These are phyloP conservation scores for Cercophora samala DNA, from an alignment of 495 filamentous ascomycete genomes.

Conservation along the genomic window DNA sequence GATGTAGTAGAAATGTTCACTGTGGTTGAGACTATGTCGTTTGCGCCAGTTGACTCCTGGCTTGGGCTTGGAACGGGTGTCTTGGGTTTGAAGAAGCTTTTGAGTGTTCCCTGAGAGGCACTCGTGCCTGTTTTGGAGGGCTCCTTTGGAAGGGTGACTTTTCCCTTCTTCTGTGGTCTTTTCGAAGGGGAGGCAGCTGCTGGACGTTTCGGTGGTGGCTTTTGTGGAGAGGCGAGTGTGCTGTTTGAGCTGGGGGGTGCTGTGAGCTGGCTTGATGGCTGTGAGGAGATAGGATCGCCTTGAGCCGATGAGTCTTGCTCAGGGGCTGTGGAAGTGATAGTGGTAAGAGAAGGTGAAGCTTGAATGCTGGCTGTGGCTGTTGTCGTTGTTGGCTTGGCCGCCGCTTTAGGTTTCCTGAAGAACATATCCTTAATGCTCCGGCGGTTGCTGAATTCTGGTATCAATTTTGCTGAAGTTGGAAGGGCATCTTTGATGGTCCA, in stretches of 20 bases:
- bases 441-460: conserved; percentile 83
- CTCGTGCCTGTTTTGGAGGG: conserved; percentile 34
- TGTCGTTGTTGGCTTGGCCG: conserved; percentile 17
- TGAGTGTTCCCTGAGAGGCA: conserved; percentile 70
- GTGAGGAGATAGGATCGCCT: not conserved
- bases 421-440: conserved; percentile 95
- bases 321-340: not conserved
- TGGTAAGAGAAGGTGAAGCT: not conserved
- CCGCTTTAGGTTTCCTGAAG: conserved; percentile 46
- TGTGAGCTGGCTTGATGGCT: not conserved
- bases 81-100: conserved; percentile 78
- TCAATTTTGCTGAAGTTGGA: conserved; percentile 73
- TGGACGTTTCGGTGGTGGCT: conserved; percentile 13
- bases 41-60: not conserved
- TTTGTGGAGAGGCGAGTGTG: not conserved
- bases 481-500: conserved; percentile 64
- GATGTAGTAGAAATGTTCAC: not conserved
- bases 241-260: not conserved
- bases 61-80: conserved; percentile 24
- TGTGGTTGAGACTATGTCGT: not conserved
- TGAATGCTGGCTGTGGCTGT: conserved; percentile 7
- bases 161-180: conserved; percentile 44
- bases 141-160: conserved; percentile 33
- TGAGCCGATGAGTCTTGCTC: not conserved
- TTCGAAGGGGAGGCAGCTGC: conserved; percentile 17